Base-by-base conservation (phyloP, 2,329 filamentous ascomycete species). In the Pleurostoma richardsiae region DNA sequence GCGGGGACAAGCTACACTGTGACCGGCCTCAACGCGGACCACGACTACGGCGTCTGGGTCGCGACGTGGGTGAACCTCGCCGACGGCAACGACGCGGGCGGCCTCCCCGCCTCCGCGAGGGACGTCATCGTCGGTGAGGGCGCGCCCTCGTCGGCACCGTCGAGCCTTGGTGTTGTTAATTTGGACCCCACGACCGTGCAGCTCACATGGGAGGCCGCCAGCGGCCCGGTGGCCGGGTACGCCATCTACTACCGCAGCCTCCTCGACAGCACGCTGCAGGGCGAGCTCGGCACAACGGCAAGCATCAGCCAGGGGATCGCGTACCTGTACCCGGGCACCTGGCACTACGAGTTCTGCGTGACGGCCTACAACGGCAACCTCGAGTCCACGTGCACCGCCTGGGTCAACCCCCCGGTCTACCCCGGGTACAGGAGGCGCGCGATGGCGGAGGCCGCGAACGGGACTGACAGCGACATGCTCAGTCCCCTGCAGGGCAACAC, bases 341-440 rank as follows among this genome's bases (percentile, higher is more conserved):
- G 52, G 52, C 49, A 50, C 43, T 55, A 49, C 41, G 52, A 54
- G 44, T 54, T 53, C 36, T 53, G 46, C 44, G 48, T 56, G n/a
- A 44, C 43, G 28, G 47, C 54, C 31, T 51, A 47, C 33, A 56
- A 56, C 30, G 54, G 54, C n/a, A 43, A 54, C 41, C 39, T 46
- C 4, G 51, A 55, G 39, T 38, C 31, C 10, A 4, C 42, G 30
- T 33, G 41, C 40, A 46, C 26, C 44, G 41, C 41, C 10, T 19
- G 19, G 19, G 19, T 19, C 19, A 19, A 19, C 19, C 19, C 19
- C 19, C 19, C 19, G 19, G 19, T 19, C 19, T 19, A 19, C 19
- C 19, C 19, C 19, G 19, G 19, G 19, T 19, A 19, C 19, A 19
- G 19, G 19, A 19, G 19, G 19, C 19, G 19, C 19, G 19, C 19